Conservation (phyloP, 208 protist species). For the Leishmania aethiopica region DNA sequence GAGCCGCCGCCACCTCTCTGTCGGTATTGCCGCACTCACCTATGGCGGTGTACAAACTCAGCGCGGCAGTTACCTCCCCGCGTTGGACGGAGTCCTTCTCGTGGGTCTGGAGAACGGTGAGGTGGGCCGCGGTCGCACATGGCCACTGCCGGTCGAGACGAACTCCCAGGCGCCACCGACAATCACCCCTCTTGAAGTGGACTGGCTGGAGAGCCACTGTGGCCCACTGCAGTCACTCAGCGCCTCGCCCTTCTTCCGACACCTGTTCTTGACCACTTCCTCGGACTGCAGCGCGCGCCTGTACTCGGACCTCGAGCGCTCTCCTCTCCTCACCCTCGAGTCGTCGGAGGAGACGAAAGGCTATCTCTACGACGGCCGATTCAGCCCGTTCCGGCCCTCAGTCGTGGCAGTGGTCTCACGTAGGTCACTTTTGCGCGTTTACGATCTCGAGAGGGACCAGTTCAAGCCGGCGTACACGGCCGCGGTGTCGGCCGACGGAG, state of each 20-base stretch:
- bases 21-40: conserved; percentile 66
- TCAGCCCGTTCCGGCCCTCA: conserved; percentile 84
- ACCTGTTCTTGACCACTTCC: conserved; percentile 86
- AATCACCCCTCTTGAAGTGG: conserved; percentile 57
- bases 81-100: conserved; percentile 59
- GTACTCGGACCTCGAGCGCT: conserved; percentile 77
- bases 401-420: conserved; percentile 84
- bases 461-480: conserved; percentile 60
- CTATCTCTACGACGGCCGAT: conserved; percentile 82
- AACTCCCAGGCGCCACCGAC: conserved; percentile 15
- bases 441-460: conserved; percentile 79
- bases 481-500: conserved; percentile 68
- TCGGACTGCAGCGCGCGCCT: conserved; percentile 86
- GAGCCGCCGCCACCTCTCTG: conserved; percentile 48
- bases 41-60: conserved; percentile 38
- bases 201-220: conserved; percentile 73
- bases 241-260: conserved; percentile 85
- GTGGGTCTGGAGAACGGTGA: conserved; percentile 90
- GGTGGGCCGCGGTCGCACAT: conserved; percentile 73
- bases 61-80: conserved; percentile 39
- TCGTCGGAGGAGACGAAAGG: conserved; percentile 81
- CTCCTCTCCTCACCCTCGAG: conserved; percentile 74
- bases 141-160: conserved; percentile 29
- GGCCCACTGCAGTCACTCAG: conserved; percentile 82
- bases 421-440: conserved; percentile 79